These are phyloP conservation scores for Rhizopus delemar DNA, from an alignment of 371 early-diverging fungal genomes.

Conservation along the genomic window DNA sequence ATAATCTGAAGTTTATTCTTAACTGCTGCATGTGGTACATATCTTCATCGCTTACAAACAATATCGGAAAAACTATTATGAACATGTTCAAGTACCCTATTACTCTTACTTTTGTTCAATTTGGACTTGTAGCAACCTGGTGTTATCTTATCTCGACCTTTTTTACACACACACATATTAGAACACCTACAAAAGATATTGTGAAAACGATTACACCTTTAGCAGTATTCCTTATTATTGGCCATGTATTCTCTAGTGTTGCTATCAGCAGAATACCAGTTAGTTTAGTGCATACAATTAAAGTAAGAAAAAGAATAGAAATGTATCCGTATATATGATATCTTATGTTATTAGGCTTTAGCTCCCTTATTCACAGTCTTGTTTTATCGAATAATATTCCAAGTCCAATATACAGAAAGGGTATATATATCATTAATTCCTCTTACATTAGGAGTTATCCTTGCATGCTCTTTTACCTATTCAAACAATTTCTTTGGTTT, in stretches of 20 bases:
- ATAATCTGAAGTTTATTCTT: too few species aligned
- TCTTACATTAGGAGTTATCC: constrained; percentile 81
- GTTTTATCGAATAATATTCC: constrained; percentile 69
- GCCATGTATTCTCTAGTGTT: constrained; percentile 78
- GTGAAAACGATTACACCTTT: constrained; percentile 69
- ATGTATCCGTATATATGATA: neutral
- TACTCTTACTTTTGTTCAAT: constrained; percentile 79
- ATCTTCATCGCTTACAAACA: constrained; percentile 79
- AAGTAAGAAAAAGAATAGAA: constrained; percentile 53
- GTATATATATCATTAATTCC: constrained; percentile 80
- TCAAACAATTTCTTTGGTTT: constrained; percentile 68
- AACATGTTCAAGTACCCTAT: constrained; percentile 73
- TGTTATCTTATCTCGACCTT: constrained; percentile 38
- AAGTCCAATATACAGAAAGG: constrained; percentile 60
- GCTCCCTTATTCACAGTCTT: constrained; percentile 88
- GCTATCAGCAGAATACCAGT: constrained; percentile 80
- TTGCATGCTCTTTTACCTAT: constrained; percentile 48
- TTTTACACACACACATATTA: constrained; percentile 49
- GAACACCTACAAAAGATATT: constrained; percentile 55
- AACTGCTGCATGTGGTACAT: constrained; percentile 75
- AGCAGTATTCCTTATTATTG: constrained; percentile 75
- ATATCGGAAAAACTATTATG: constrained; percentile 77
- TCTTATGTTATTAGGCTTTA: constrained; percentile 57
- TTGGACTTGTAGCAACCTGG: constrained; percentile 67
- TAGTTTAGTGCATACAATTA: constrained; percentile 87